These are phyloP conservation scores for Colletotrichum destructivum DNA, from an alignment of 2,329 filamentous ascomycete species.

Conservation along the genomic window DNA sequence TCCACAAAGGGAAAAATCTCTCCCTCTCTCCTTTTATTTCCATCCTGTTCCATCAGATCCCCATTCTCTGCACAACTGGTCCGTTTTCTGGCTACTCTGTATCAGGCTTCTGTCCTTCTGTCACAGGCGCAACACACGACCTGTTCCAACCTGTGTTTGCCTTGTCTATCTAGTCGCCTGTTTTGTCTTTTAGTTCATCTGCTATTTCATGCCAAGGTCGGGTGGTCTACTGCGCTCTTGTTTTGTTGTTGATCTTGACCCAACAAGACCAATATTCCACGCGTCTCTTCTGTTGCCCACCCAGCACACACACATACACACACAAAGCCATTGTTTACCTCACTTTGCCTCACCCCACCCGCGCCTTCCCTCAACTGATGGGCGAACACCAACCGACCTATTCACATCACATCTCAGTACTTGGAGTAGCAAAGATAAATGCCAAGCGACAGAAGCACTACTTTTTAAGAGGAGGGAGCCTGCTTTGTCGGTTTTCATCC, in stretches of 20 bases:
- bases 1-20: not conserved
- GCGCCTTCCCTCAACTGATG: not conserved
- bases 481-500: not conserved
- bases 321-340: conserved; percentile 6
- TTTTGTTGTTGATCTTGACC: not conserved
- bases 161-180: not conserved
- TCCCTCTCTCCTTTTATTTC: not conserved
- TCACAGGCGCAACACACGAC: no score
- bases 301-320: not conserved
- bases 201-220: not conserved
- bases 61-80: not conserved
- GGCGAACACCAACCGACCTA: not conserved
- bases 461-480: no score
- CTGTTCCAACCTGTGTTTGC: not conserved
- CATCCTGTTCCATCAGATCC: not conserved
- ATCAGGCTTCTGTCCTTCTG: not conserved
- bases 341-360: not conserved
- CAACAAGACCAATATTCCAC: not conserved
- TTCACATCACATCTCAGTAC: not conserved
- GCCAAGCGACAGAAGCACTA: not conserved
- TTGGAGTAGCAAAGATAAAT: not conserved
- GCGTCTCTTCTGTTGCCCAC: not conserved
- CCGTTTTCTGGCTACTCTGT: not conserved
- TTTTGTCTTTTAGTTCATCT: no score
- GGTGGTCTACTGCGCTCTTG: not conserved